These are phyloP conservation scores for Komagataella mondaviorum DNA, from an alignment of 805 yeast species.

Conservation along the genomic window DNA sequence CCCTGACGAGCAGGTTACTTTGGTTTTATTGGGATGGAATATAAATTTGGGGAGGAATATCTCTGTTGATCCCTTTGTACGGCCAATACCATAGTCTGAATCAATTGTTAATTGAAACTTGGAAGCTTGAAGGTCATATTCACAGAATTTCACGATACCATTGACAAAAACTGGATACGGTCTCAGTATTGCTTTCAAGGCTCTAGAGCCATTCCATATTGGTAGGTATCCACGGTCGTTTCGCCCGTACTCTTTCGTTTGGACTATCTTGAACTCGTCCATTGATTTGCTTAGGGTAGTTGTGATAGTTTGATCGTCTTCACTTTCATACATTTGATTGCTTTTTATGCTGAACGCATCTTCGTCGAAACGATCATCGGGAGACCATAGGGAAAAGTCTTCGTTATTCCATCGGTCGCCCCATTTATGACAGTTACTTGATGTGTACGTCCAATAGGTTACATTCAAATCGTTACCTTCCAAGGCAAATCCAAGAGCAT, in stretches of 20 bases:
- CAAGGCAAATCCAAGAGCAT: constrained; percentile 67
- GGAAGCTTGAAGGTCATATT: constrained; percentile 40
- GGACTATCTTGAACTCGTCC: neutral
- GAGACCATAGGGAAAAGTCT: constrained; percentile 80
- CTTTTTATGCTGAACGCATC: neutral
- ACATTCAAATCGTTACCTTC: constrained; percentile 63
- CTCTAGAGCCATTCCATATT: constrained; percentile 45
- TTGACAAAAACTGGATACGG: constrained; percentile 58
- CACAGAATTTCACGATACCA: constrained; percentile 42
- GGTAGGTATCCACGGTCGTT: neutral
- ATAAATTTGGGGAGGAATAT: neutral
- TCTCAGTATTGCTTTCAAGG: constrained; percentile 59
- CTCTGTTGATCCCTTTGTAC: neutral
- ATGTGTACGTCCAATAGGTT: constrained; percentile 79
- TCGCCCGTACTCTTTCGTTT: neutral
- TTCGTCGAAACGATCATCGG: constrained; percentile 29
- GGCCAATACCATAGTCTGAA: constrained; percentile 8
- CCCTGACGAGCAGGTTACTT: neutral
- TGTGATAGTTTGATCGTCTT: neutral
- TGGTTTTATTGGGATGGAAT: neutral
- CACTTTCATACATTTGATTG: neutral
- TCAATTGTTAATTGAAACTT: constrained; percentile 34
- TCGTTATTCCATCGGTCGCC: constrained; percentile 94
- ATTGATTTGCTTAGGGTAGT: neutral
- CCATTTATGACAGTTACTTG: constrained; percentile 62